Base-by-base conservation (phyloP, 345 rosid genomes). In the Lumnitzera littorea region DNA sequence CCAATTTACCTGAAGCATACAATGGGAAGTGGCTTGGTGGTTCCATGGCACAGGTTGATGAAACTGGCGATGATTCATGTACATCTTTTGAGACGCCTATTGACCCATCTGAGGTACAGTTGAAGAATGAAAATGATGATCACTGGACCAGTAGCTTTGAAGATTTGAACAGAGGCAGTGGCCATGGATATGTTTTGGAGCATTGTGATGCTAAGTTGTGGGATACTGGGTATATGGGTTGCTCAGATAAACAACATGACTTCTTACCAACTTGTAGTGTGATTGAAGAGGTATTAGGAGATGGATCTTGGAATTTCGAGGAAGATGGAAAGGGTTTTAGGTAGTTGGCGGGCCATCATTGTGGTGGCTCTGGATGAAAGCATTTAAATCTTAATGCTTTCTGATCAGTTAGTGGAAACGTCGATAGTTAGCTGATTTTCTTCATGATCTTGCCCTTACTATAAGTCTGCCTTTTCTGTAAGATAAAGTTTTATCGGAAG, bases 211-310 rank as follows among this genome's bases (percentile, higher is more conserved):
- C 76, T 14, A 82, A 73, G 62, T 58, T 65, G 58, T 79, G 84
- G 80, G 85, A 71, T 70, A 47, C 65, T 31, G 79, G 75, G 14
- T 76, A 67, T 55, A 9, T 64, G 58, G 60, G 53, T 46, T 62
- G 72, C 61, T 67, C 69, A 1, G 65, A 58, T 16, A 65, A 55
- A 36, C 72, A 69, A 50, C 66, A 67, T 46, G 81, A 78, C 53
- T 70, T 83, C 55, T 61, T 80, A 51, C 76, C 88, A 20, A 80
- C 88, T 23, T 72, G 76, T 60, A 73, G 71, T 50, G 66, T 83
- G 83, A 80, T 80, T n/a, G 80, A 80, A 62, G 85, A 80, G 70
- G 79, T 80, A 2, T 83, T 80, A 14, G 82, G 85, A n/a, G 78
- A 74, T 27, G 78, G 62, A 20, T 63, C 87, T 12, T 79, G 74